Evolutionary conservation across 139 green algal species (phyloP), one percentile per base, ranked within the genome.

Genomic region (Mesotaenium endlicherianum): DNA sequence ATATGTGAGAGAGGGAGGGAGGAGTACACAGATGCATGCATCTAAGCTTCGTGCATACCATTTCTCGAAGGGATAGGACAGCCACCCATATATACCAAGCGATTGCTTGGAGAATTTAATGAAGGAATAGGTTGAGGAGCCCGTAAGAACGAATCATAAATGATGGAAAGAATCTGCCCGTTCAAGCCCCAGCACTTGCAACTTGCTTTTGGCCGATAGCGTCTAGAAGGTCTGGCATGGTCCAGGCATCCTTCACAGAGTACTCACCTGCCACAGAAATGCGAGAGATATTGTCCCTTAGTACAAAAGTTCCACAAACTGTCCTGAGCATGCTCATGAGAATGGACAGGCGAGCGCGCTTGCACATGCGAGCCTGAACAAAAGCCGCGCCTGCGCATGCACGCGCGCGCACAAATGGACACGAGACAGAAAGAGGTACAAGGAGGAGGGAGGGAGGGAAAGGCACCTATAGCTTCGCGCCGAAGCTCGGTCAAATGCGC

Each of bases 401-500:
- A 64, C 26, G 34, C 40, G 34, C 16, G 64, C 64, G 14, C 64
- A 75, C 34, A 42, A 44, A 75, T 43, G 16, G 14, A 14, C 40
- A 75, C 64, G 14, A 58, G 17, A 43, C 40, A 26, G 64, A 11
- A 58, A 58, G 14, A 75, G 53, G 20, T 64, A 26, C 53, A 64
- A 64, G 20, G 26, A 64, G 26, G 20, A 64, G 26, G 26, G 26
- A 20, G 20, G 26, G 26, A 64, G 26, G 53, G 20, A 64, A 64
- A 64, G 30, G 68, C 26, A 79, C 75, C 75, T 77, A 82, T 82
- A 6, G 68, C n/a, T 45, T 82, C 75, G 34, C 75, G 36, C 67
- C 16, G 31, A 53, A 3, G 20, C 44, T 55, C 45, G 43, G 39
- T 41, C 36, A 69, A 0, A 71, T 76, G 16, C 1, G 36, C 34